phyloP scores from a whole-genome alignment of 768 basidiomycete genomes.

The Cubamyces lactineus region DNA sequence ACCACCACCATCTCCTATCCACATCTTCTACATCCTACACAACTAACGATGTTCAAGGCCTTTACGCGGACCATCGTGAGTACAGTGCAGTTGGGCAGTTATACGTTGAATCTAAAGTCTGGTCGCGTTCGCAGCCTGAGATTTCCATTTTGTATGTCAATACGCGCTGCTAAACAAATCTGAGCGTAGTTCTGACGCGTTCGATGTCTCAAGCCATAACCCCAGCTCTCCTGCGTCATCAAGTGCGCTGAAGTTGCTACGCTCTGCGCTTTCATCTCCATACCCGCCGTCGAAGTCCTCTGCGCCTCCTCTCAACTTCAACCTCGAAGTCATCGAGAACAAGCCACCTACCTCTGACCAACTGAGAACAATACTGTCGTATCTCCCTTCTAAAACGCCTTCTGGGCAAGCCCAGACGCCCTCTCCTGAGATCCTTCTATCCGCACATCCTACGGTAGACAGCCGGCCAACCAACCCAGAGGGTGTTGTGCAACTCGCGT shows the following conservation, averaged over 20 bases:
- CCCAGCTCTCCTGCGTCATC: constrained; percentile 66
- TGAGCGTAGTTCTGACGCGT: not conserved
- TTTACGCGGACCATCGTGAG: constrained; percentile 27
- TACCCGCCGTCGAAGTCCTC: constrained; percentile 58
- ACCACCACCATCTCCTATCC: not conserved
- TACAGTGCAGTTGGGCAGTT: not conserved
- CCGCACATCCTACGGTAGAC: constrained; percentile 58
- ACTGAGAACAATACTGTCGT: constrained; percentile 65
- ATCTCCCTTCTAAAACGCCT: constrained; percentile 43
- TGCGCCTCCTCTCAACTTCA: constrained; percentile 62
- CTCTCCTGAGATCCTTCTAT: constrained; percentile 49
- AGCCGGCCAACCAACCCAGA: constrained; percentile 45
- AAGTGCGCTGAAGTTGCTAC: constrained; percentile 62
- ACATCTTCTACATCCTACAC: not conserved
- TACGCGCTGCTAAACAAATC: not conserved
- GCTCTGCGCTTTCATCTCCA: constrained; percentile 57
- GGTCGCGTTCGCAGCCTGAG: constrained; percentile 44
- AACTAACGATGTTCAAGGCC: constrained; percentile 23
- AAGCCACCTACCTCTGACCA: constrained; percentile 69
- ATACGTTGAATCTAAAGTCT: not conserved
- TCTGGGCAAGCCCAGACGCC: constrained; percentile 13
- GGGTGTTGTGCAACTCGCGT: constrained; percentile 53
- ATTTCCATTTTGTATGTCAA: constrained; percentile 63
- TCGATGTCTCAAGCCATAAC: constrained; percentile 52
- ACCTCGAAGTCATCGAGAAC: constrained; percentile 72